These are phyloP conservation scores for Plasmodium gonderi DNA, from an alignment of 169 alveolate species.

Conservation along the genomic window DNA sequence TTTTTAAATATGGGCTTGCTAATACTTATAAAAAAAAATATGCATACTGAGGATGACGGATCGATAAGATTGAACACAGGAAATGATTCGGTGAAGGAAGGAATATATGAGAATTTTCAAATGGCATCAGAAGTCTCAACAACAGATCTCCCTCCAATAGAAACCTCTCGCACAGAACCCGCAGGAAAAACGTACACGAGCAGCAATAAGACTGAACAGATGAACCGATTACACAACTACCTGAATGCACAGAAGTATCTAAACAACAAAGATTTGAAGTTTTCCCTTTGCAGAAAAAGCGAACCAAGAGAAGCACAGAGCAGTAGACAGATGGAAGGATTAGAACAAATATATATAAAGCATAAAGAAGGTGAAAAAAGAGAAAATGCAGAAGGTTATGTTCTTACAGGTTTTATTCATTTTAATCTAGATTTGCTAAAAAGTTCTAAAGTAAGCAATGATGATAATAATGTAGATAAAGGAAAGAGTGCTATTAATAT, in stretches of 20 bases:
- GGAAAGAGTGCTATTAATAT: not conserved
- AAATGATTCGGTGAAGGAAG: not conserved
- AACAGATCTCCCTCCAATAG: too few relatives aligned
- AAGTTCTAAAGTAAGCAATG: conserved; percentile 20
- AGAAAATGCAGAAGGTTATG: conserved; percentile 7
- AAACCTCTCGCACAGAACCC: not conserved
- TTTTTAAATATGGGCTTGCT: conserved; percentile 65
- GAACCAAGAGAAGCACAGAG: not conserved
- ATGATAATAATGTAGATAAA: not conserved
- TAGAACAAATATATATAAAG: conserved; percentile 56
- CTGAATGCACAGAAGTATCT: not conserved
- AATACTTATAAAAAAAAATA: conserved; percentile 13
- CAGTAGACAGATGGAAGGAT: not conserved
- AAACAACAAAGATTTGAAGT: not conserved
- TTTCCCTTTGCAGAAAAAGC: not conserved
- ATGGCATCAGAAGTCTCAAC: not conserved
- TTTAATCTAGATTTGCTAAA: conserved; percentile 47
- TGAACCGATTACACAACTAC: not conserved
- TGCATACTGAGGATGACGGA: not conserved
- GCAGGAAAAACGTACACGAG: not conserved
- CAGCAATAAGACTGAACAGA: not conserved
- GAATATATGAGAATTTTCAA: not conserved
- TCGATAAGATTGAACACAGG: not conserved
- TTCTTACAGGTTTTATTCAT: conserved; percentile 39
- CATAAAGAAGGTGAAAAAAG: not conserved